Base-by-base conservation (phyloP, 345 rosid genomes). In the Lepidium aucheri region DNA sequence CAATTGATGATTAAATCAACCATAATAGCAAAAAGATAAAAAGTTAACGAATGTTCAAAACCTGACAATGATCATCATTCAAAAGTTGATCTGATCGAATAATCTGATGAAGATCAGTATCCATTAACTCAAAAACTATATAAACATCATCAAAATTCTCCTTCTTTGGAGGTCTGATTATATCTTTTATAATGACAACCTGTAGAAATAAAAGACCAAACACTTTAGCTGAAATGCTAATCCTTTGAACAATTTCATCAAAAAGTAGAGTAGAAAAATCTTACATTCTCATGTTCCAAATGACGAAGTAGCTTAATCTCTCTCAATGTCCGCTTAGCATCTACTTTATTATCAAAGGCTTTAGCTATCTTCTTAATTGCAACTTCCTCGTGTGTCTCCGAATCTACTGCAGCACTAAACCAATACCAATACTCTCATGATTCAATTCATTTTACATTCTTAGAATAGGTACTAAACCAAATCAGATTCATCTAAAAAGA, bases 231-330 rank as follows among this genome's bases (percentile, higher is more conserved):
- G 4, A 0, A 32, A 26, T 4, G 6, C 38, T 54, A 65, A 5
- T 18, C 12, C 0, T 36, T 35, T 14, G 0, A 52, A 14, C n/a
- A 4, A 12, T 30, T n/a, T 11, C 6, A 1, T 20, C 3, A 16
- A 28, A 13, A 8, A 4, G 0, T 7, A 47, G 32, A 54, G 44
- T 28, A 46, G n/a, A n/a, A 24, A 8, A 20, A 8, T 1, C n/a
- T 64, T 56, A 65, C 76, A 26, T 72, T 72, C 35, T 72, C 76
- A 20, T 83, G 88, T 51, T 77, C 81, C 75, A 83, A 75, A 75
- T 81, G 85, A 39, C 77, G 78, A 70, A 83, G 88, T 47, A 83
- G 76, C 82, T 83, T 83, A 56, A 83, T 81, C 77, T 83, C 88
- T 53, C 88, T 76, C 24, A 83, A 42, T 0, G 85, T 81, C 32